phyloP scores from a whole-genome alignment of 768 basidiomycete genomes.

The Lanmaoa rubissima region DNA sequence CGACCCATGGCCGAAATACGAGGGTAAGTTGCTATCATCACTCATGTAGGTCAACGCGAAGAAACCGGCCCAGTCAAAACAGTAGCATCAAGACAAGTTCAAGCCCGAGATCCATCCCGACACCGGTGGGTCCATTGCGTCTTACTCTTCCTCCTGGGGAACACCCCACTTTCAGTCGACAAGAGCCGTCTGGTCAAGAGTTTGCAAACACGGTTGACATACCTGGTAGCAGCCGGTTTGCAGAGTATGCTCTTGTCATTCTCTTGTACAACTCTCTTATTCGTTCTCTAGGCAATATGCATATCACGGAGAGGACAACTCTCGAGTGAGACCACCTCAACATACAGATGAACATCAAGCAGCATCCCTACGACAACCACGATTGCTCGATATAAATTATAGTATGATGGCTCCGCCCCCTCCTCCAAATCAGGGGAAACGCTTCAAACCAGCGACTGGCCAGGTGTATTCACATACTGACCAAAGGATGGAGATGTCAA shows the following conservation, averaged over 20 bases:
- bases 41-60: not conserved
- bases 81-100: conserved; percentile 40
- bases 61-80: conserved; percentile 16
- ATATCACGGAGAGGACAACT: conserved; percentile 51
- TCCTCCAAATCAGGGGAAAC: conserved; percentile 20
- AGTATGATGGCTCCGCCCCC: conserved; percentile 33
- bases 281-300: conserved; percentile 59
- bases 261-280: conserved; percentile 10
- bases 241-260: conserved; percentile 38
- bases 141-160: conserved; percentile 67
- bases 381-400: conserved; percentile 30
- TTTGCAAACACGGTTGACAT: conserved; percentile 29
- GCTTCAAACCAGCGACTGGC: conserved; percentile 24
- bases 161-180: conserved; percentile 36
- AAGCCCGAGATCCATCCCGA: conserved; percentile 58
- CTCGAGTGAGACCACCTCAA: conserved; percentile 39
- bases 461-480: conserved; percentile 11
- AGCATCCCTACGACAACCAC: conserved; percentile 40
- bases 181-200: conserved; percentile 19
- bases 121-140: conserved; percentile 59
- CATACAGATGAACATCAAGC: conserved; percentile 42
- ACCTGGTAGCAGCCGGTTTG: conserved; percentile 51
- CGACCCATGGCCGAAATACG: conserved; percentile 50
- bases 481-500: conserved; percentile 13
- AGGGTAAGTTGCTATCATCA: conserved; percentile 35